Conservation (phyloP, 495 filamentous ascomycete species). For the Zalerion maritima region DNA sequence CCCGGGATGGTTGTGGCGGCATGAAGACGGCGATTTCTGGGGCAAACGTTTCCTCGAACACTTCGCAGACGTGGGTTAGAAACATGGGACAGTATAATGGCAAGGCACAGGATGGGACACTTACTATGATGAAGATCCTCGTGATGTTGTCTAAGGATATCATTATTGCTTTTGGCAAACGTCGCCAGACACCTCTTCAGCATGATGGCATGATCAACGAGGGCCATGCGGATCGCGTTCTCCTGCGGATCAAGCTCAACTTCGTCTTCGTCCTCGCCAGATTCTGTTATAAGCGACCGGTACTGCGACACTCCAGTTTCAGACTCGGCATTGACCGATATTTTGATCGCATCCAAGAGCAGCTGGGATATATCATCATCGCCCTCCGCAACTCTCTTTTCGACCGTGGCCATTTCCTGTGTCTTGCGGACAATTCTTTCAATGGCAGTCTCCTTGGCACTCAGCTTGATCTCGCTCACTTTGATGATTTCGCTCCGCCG, state of each 20-base stretch:
- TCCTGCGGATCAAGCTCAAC: constrained; percentile 50
- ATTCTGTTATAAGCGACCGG: constrained; percentile 49
- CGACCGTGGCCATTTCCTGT: constrained; percentile 59
- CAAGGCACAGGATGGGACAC: constrained; percentile 24
- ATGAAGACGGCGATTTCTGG: constrained; percentile 45
- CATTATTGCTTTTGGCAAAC: constrained; percentile 45
- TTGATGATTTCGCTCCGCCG: constrained; percentile 72
- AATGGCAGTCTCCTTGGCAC: constrained; percentile 72
- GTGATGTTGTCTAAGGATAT: constrained; percentile 24
- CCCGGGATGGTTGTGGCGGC: constrained; percentile 18
- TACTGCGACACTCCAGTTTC: constrained; percentile 63
- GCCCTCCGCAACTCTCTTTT: constrained; percentile 59
- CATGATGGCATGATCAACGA: constrained; percentile 78
- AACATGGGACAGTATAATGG: constrained; percentile 10
- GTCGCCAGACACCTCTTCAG: constrained; percentile 69
- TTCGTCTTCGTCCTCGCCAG: constrained; percentile 31
- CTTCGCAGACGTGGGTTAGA: constrained; percentile 17
- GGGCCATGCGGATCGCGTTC: constrained; percentile 68
- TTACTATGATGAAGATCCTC: constrained; percentile 37
- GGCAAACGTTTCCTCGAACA: constrained; percentile 47
- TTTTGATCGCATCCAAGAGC: constrained; percentile 57
- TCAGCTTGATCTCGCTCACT: constrained; percentile 44
- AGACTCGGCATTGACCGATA: constrained; percentile 53
- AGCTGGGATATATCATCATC: constrained; percentile 44
- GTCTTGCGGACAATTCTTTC: constrained; percentile 89